Evolutionary conservation across 257 asterid genomes (phyloP).

Genomic region (Nicotiana tabacum): DNA sequence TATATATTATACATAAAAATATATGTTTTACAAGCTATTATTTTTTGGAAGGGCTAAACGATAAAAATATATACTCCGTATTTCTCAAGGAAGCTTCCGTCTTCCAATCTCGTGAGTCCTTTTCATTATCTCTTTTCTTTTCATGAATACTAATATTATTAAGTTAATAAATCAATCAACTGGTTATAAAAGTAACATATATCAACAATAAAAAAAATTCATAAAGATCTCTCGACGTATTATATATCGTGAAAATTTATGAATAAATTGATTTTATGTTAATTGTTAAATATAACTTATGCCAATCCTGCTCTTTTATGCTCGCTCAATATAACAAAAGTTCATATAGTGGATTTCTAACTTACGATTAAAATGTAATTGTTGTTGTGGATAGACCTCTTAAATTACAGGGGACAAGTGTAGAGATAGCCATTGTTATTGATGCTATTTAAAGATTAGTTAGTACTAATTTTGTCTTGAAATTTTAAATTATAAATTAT

Average conservation of each 20-base stretch:
- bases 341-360: background rate
- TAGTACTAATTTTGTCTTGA: accelerated
- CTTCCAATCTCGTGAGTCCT: background rate
- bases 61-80: no score
- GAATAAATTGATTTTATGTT: background rate
- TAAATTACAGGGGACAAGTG: background rate
- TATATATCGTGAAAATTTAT: background rate
- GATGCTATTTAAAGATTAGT: no score
- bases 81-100: background rate
- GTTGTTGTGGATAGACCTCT: background rate
- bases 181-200: background rate
- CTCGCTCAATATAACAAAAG: background rate
- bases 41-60: no score
- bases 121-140: background rate
- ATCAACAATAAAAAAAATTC: background rate
- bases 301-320: background rate
- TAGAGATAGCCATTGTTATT: no score
- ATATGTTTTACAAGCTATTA: no score
- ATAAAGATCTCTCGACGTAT: no score
- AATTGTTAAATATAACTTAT: background rate
- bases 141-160: background rate
- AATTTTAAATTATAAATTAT: no score
- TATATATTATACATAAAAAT: no score
- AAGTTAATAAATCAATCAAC: background rate
- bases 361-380: background rate